Conservation (phyloP, 192 early-diverging fungal genomes). For the Backusella morwellensis region DNA sequence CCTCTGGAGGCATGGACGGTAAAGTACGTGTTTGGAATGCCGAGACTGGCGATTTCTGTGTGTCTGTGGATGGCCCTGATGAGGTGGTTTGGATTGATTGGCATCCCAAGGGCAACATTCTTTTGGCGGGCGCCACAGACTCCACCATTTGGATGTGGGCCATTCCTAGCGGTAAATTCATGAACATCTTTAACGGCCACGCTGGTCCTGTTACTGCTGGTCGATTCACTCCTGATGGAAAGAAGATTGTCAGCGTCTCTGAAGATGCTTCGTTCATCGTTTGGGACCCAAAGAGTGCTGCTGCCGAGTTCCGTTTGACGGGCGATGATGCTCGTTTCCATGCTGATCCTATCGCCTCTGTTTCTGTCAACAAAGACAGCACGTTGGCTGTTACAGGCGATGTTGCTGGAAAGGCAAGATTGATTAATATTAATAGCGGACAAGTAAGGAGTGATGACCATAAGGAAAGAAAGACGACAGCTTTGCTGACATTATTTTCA, state of each 20-base stretch:
- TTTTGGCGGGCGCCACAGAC: constrained; percentile 88
- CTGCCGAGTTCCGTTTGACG: constrained; percentile 59
- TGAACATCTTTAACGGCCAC: constrained; percentile 95
- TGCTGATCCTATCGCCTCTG: constrained; percentile 67
- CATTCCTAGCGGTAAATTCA: constrained; percentile 82
- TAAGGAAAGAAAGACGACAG: no score
- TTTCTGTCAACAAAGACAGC: constrained; percentile 75
- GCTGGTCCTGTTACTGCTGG: constrained; percentile 81
- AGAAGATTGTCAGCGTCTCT: constrained; percentile 77
- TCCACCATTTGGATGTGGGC: constrained; percentile 98
- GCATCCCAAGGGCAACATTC: constrained; percentile 92
- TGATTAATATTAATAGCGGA: constrained; percentile 78
- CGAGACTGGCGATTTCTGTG: constrained; percentile 59
- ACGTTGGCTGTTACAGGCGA: constrained; percentile 81
- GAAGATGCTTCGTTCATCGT: constrained; percentile 81
- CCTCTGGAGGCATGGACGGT: constrained; percentile 96
- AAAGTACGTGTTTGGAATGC: constrained; percentile 74
- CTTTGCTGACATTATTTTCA: not conserved
- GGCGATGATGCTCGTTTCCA: constrained; percentile 85
- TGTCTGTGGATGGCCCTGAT: constrained; percentile 80
- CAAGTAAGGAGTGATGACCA: constrained; percentile 36
- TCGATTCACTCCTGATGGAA: constrained; percentile 89
- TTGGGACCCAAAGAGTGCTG: constrained; percentile 94
- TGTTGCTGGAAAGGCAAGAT: constrained; percentile 69
- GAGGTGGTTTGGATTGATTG: constrained; percentile 85